Evolutionary conservation across 2,329 filamentous ascomycete species (phyloP).

Genomic region (Fusarium bulbicola): DNA sequence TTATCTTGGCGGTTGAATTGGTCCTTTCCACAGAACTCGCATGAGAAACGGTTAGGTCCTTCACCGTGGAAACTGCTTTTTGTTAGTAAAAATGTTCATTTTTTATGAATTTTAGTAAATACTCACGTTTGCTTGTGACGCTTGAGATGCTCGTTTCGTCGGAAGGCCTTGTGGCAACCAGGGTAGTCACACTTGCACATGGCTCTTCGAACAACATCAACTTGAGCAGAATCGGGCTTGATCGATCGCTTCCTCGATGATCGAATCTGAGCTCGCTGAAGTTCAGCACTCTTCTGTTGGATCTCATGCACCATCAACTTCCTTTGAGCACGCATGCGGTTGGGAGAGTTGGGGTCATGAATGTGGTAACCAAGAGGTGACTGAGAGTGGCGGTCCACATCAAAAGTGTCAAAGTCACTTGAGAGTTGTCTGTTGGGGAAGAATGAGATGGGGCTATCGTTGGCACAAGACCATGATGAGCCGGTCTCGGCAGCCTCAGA

Average conservation of each 20-base stretch:
- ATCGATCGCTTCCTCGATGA: slow-evolving; percentile 43
- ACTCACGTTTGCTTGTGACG: slow-evolving; percentile 63
- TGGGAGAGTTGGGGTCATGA: slow-evolving; percentile 47
- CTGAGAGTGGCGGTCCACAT: slow-evolving; percentile 50
- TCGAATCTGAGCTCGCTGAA: slow-evolving; percentile 54
- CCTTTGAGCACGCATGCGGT: slow-evolving; percentile 48
- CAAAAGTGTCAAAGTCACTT: slow-evolving; percentile 46
- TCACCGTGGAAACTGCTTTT: slow-evolving; percentile 48
- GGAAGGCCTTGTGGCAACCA: slow-evolving; percentile 59
- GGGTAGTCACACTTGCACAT: slow-evolving; percentile 58
- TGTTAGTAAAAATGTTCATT: not conserved
- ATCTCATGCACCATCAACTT: slow-evolving; percentile 54
- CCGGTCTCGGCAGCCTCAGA: slow-evolving; percentile 51
- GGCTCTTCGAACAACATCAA: slow-evolving; percentile 51
- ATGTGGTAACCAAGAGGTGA: slow-evolving; percentile 47
- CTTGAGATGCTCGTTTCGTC: slow-evolving; percentile 65
- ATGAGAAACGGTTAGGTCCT: slow-evolving; percentile 51
- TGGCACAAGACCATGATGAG: slow-evolving; percentile 52
- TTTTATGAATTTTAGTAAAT: not conserved
- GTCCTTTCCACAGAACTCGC: slow-evolving; percentile 55
- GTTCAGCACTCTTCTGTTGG: slow-evolving; percentile 55
- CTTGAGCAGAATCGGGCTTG: slow-evolving; percentile 43
- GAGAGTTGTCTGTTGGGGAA: slow-evolving; percentile 48
- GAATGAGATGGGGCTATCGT: slow-evolving; percentile 54
- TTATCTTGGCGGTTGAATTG: slow-evolving; percentile 55